phyloP scores from a whole-genome alignment of 176 grass and related monocot species.

The Paspalum notatum region DNA sequence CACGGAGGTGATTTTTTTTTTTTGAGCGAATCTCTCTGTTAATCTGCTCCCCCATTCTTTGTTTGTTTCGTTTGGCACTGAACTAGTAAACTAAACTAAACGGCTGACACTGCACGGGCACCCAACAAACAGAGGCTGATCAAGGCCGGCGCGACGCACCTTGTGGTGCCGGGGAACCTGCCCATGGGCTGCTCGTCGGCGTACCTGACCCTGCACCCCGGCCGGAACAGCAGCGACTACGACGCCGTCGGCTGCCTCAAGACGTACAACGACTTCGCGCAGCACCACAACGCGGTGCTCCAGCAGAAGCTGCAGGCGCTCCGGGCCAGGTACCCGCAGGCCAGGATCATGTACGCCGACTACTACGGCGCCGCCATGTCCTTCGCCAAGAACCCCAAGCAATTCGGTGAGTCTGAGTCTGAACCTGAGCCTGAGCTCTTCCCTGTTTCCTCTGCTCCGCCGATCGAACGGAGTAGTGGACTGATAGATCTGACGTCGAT shows the following conservation, averaged over 20 bases:
- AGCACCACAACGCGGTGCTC: conserved; percentile 78
- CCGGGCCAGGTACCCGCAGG: conserved; percentile 56
- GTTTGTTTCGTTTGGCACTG: neutral
- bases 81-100: conserved; percentile 2
- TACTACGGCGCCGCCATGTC: conserved; percentile 85
- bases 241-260: conserved; percentile 65
- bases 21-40: neutral
- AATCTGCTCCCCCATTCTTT: too few relatives aligned
- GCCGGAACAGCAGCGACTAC: conserved; percentile 61
- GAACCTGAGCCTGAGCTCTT: too few relatives aligned
- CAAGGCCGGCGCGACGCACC: conserved; percentile 64
- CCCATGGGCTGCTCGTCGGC: conserved; percentile 84
- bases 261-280: conserved; percentile 73
- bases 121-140: conserved; percentile 85
- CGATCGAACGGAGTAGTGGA: too few relatives aligned
- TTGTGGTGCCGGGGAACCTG: conserved; percentile 87
- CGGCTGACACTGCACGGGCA: too few relatives aligned
- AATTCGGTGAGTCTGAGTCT: conserved; percentile 66
- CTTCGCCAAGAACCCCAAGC: conserved; percentile 69
- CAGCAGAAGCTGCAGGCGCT: conserved; percentile 57
- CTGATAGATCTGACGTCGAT: too few relatives aligned
- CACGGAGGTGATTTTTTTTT: conserved; percentile 34
- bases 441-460: too few relatives aligned
- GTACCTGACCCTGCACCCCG: conserved; percentile 72
- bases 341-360: conserved; percentile 82